Evolutionary conservation across 345 rosid genomes (phyloP).

Genomic region (Salix purpurea): DNA sequence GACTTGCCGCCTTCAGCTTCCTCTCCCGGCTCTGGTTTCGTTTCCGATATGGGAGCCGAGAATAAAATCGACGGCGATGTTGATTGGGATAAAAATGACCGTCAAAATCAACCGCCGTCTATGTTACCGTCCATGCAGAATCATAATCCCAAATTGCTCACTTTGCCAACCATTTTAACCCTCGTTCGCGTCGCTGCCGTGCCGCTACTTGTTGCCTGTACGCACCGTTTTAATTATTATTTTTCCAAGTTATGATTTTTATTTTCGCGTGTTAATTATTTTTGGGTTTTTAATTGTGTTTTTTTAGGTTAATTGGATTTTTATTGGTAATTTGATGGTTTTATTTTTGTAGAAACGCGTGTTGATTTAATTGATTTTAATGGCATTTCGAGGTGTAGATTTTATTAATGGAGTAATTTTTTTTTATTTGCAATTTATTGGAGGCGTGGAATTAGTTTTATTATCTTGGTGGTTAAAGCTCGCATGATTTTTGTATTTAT

Average conservation of each 20-base stretch:
- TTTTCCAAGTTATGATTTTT: not conserved
- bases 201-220: conserved; percentile 77
- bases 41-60: conserved; percentile 54
- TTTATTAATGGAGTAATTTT: not conserved
- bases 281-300: not conserved
- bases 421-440: not conserved
- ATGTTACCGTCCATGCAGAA: conserved; percentile 24
- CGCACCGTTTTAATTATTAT: conserved; percentile 6
- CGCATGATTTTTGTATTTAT: not conserved
- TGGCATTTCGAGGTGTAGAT: not conserved
- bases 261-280: not conserved
- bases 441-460: not conserved
- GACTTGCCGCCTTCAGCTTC: conserved; percentile 11
- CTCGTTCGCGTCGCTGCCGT: conserved; percentile 94
- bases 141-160: conserved; percentile 54
- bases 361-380: not conserved
- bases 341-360: not conserved
- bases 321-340: not conserved
- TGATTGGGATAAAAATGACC: conserved; percentile 20
- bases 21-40: conserved; percentile 14
- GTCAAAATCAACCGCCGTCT: conserved; percentile 15
- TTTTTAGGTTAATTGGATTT: not conserved
- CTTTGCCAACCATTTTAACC: conserved; percentile 86
- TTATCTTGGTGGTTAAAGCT: not conserved
- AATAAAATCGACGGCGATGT: conserved; percentile 31